These are phyloP conservation scores for Vigna trinervia DNA, from an alignment of 306 rosid genomes.

Conservation along the genomic window DNA sequence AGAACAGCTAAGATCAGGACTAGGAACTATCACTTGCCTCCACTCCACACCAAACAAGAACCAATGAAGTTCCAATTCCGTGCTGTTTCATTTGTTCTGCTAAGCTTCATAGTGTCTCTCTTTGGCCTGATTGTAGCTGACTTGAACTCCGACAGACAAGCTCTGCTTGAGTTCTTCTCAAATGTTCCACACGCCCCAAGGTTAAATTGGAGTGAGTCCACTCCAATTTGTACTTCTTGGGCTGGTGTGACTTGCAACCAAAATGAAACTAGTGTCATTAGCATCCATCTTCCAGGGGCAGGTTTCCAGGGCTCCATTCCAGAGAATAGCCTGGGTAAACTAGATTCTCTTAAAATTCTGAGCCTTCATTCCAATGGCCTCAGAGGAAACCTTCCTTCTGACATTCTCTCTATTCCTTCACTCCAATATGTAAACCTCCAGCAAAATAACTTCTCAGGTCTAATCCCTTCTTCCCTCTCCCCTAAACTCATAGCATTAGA, in stretches of 20 bases:
- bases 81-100: slow-evolving; percentile 42
- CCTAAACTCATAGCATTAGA: slow-evolving; percentile 60
- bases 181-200: slow-evolving; percentile 52
- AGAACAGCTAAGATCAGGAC: slow-evolving; percentile 38
- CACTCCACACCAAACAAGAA: slow-evolving; percentile 37
- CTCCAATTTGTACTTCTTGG: slow-evolving; percentile 69
- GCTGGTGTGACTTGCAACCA: slow-evolving; percentile 62
- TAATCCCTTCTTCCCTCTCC: slow-evolving; percentile 58
- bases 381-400: slow-evolving; percentile 66
- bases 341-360: slow-evolving; percentile 58
- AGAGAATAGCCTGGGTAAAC: slow-evolving; percentile 59
- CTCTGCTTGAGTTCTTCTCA: slow-evolving; percentile 62
- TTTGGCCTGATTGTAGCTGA: slow-evolving; percentile 50
- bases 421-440: slow-evolving; percentile 63
- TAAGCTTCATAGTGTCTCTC: slow-evolving; percentile 41
- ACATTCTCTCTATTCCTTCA: slow-evolving; percentile 64
- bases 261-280: slow-evolving; percentile 50
- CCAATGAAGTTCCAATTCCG: slow-evolving; percentile 54
- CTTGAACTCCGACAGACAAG: slow-evolving; percentile 61
- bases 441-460: slow-evolving; percentile 67
- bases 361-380: slow-evolving; percentile 74
- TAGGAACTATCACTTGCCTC: slow-evolving; percentile 26
- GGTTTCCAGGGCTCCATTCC: slow-evolving; percentile 67
- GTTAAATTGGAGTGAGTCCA: slow-evolving; percentile 63
- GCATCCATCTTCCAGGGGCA: slow-evolving; percentile 67